These are phyloP conservation scores for Lecanicillium sp. DNA, from an alignment of 2,329 filamentous ascomycete species.

Conservation along the genomic window DNA sequence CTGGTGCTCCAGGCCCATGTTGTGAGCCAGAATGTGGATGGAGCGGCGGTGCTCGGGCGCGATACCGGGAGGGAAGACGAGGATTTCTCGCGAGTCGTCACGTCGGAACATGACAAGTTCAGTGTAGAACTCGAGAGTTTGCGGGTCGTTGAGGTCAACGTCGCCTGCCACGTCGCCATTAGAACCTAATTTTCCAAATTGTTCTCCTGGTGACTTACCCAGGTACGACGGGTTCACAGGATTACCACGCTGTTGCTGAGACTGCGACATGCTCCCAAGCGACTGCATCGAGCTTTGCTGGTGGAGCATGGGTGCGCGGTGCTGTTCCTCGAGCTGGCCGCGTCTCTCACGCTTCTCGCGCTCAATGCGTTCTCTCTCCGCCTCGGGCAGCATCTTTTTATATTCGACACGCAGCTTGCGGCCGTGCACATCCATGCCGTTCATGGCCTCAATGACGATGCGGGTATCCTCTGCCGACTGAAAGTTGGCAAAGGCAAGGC, in stretches of 20 bases:
- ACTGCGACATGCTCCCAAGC: slow-evolving; percentile 56
- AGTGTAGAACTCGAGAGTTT: slow-evolving; percentile 81
- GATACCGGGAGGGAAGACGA: slow-evolving; percentile 76
- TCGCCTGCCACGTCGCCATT: slow-evolving; percentile 36
- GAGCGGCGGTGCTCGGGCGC: slow-evolving; percentile 78
- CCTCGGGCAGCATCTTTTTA: slow-evolving; percentile 97
- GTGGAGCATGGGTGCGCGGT: slow-evolving; percentile 70
- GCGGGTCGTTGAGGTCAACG: slow-evolving; percentile 85
- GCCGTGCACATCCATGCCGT: slow-evolving; percentile 91
- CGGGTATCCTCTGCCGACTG: slow-evolving; percentile 91
- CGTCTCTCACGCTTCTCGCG: slow-evolving; percentile 93
- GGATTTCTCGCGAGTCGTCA: slow-evolving; percentile 65
- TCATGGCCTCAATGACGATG: slow-evolving; percentile 86
- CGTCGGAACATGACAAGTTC: slow-evolving; percentile 85
- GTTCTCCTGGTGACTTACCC: slow-evolving; percentile 34
- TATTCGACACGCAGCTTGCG: slow-evolving; percentile 94
- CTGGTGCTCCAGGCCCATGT: slow-evolving; percentile 85
- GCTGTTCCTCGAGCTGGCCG: slow-evolving; percentile 94
- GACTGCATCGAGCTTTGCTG: slow-evolving; percentile 84
- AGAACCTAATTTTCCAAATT: too few relatives aligned
- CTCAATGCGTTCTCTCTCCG: slow-evolving; percentile 92
- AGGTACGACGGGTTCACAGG: slow-evolving; percentile 29
- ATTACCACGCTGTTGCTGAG: slow-evolving; percentile 39
- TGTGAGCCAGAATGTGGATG: slow-evolving; percentile 90
- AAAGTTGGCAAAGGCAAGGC: slow-evolving; percentile 96